Evolutionary conservation across 148 eudicot species (phyloP).

Genomic region (Rhododendron simsii): DNA sequence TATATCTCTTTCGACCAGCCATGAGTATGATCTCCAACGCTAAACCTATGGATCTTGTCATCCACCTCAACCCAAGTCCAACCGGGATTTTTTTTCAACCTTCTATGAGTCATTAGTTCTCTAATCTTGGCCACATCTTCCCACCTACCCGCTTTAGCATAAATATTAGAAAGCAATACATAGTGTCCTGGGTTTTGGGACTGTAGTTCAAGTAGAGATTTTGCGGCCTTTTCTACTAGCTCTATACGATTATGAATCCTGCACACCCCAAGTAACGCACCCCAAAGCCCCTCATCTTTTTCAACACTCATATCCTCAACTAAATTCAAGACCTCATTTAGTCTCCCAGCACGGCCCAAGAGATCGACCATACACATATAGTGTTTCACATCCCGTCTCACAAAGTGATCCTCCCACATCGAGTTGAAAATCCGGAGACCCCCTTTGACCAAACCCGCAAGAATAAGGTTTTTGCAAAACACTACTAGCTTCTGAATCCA

Average conservation of each 20-base stretch:
- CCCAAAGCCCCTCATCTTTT: conserved; percentile 22
- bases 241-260: conserved; percentile 19
- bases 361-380: conserved; percentile 6
- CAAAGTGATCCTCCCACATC: conserved; percentile 15
- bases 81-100: conserved; percentile 17
- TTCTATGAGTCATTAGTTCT: conserved; percentile 20
- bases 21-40: conserved; percentile 23
- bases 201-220: conserved; percentile 20
- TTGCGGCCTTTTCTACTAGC: conserved; percentile 26
- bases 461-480: background rate
- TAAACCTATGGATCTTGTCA: conserved; percentile 20
- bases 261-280: conserved; percentile 19
- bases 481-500: no score
- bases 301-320: conserved; percentile 14
- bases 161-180: conserved; percentile 29
- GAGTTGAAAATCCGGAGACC: conserved; percentile 14
- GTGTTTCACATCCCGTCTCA: conserved; percentile 13
- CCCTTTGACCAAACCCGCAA: conserved; percentile 20
- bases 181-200: conserved; percentile 28
- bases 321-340: conserved; percentile 12
- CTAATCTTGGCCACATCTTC: conserved; percentile 21
- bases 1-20: conserved; percentile 19
- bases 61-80: conserved; percentile 28
- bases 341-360: conserved; percentile 27
- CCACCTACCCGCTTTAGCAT: conserved; percentile 29